phyloP scores from a whole-genome alignment of 345 rosid species.

The Euclidium syriacum region DNA sequence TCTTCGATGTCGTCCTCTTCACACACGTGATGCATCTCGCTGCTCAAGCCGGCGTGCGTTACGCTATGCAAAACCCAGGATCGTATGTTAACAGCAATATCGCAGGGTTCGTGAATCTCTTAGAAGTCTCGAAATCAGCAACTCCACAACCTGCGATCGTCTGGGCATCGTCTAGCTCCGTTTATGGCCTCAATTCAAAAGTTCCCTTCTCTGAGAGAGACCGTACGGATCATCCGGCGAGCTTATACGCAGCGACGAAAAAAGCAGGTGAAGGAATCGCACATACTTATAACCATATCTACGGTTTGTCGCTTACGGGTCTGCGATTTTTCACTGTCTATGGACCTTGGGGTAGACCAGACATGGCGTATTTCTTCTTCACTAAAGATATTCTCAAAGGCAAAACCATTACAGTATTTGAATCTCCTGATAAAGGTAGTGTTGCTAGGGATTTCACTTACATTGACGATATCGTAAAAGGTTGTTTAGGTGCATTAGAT shows the following conservation, averaged over 20 bases:
- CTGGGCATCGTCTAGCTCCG: slow-evolving; percentile 77
- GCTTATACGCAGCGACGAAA: slow-evolving; percentile 65
- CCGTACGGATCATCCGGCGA: slow-evolving; percentile 56
- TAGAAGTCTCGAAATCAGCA: slow-evolving; percentile 49
- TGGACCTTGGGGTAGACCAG: slow-evolving; percentile 76
- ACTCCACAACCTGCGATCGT: slow-evolving; percentile 62
- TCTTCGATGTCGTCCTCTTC: slow-evolving; percentile 47
- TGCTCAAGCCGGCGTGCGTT: slow-evolving; percentile 65
- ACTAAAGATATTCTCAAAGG: slow-evolving; percentile 53
- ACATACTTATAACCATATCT: slow-evolving; percentile 59
- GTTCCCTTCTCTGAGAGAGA: slow-evolving; percentile 71
- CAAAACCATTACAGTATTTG: slow-evolving; percentile 43
- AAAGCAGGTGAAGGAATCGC: slow-evolving; percentile 71
- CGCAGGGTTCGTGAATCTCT: slow-evolving; percentile 55
- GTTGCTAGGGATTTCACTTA: slow-evolving; percentile 69
- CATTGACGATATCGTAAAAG: slow-evolving; percentile 65
- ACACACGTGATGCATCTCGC: slow-evolving; percentile 67
- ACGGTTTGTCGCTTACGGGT: slow-evolving; percentile 63
- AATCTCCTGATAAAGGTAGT: slow-evolving; percentile 46
- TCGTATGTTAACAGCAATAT: slow-evolving; percentile 63
- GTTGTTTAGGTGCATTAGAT: slow-evolving; percentile 58
- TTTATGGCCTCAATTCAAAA: slow-evolving; percentile 53
- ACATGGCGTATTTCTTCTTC: slow-evolving; percentile 73
- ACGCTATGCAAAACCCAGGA: slow-evolving; percentile 61
- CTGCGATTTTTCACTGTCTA: slow-evolving; percentile 64